phyloP scores from a whole-genome alignment of 495 filamentous ascomycete species.

The Jackrogersella multiformis region DNA sequence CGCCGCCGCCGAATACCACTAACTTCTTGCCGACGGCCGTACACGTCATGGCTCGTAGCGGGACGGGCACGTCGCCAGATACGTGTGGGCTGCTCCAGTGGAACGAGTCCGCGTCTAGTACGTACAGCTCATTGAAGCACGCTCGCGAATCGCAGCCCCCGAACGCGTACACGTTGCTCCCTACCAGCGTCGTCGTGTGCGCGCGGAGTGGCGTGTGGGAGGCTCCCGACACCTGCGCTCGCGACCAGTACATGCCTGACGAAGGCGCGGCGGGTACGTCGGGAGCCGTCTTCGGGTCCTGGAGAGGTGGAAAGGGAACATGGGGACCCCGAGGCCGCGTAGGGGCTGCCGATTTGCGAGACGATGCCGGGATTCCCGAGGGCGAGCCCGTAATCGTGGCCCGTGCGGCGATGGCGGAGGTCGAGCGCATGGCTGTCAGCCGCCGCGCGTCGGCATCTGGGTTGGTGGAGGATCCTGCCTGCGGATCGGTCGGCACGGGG shows the following conservation, averaged over 20 bases:
- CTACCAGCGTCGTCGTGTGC: conserved; percentile 69
- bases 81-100: conserved; percentile 68
- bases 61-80: conserved; percentile 67
- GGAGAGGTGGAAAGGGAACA: conserved; percentile 63
- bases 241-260: conserved; percentile 75
- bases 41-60: conserved; percentile 71
- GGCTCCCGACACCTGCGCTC: conserved; percentile 64
- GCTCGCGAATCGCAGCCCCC: conserved; percentile 71
- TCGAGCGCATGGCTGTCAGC: conserved; percentile 56
- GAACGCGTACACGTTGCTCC: conserved; percentile 70
- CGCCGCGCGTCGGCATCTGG: conserved; percentile 47
- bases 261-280: conserved; percentile 69
- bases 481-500: conserved; percentile 43
- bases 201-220: conserved; percentile 67
- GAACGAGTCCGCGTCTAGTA: conserved; percentile 71
- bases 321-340: conserved; percentile 50
- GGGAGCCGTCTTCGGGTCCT: conserved; percentile 63
- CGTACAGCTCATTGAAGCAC: conserved; percentile 73
- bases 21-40: conserved; percentile 73
- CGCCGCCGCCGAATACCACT: conserved; percentile 71
- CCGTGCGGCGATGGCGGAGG: conserved; percentile 61
- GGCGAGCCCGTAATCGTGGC: conserved; percentile 35
- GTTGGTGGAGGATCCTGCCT: conserved; percentile 55
- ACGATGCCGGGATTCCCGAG: conserved; percentile 38
- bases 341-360: conserved; percentile 40